Evolutionary conservation across 1,139 yeast genomes (phyloP), one percentile per base, ranked within the genome.

Genomic region (Suhomyces anneliseae): DNA sequence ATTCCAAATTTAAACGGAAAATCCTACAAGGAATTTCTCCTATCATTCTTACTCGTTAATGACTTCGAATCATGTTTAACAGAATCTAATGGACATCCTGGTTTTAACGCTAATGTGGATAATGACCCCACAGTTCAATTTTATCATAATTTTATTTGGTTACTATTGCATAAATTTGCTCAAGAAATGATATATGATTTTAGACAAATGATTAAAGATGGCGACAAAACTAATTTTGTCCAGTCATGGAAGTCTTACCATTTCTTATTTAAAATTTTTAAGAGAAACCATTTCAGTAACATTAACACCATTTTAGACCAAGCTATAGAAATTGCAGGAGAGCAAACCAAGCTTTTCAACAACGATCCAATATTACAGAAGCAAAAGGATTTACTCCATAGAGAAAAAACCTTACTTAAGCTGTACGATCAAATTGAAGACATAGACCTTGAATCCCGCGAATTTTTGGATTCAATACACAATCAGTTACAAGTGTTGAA

Each of bases 1-100:
- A 43, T 39, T 36, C 39, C 39, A 4, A 32, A 11, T 26, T n/a
- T n/a, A 29, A 32, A 24, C 15, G 33, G 27, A 14, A 31, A 10
- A 12, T n/a, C 33, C 4, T 54, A 51, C 38, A 52, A 51, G 29
- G 43, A 56, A 14, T 63, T 65, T 39, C 49, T 61, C 24, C 66
- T 64, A 50, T 54, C 64, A 8, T 63, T 66, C 44, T 55, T 65
- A 9, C 50, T 69, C 47, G 47, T 66, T 10, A 54, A 59, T 24
- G 72, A 69, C 39, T 57, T 56, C 39, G 51, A 38, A 15, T 48
- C 49, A 9, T 44, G 47, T 37, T 27, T 48, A 8, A 15, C 14
- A 8, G 42, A 53, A 27, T 62, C 54, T n/a, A 55, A 62, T 15
- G 44, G 53, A 4, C 69, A 62, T 39, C 68, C 72, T 0, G 68